phyloP scores from a whole-genome alignment of 2,329 filamentous ascomycete genomes.

The Colletotrichum brevisporum region DNA sequence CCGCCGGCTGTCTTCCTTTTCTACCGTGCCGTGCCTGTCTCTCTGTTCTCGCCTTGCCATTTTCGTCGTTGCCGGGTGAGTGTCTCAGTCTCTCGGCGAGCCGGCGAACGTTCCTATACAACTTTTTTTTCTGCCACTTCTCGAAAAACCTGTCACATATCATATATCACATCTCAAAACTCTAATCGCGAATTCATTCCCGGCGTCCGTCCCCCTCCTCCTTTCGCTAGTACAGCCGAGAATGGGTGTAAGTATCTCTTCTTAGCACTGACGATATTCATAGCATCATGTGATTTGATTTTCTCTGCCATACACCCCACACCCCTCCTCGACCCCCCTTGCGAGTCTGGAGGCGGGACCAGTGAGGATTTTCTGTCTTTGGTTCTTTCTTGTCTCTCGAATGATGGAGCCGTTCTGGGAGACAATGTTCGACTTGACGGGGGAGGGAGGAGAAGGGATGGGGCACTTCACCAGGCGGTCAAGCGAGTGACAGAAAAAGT shows the following conservation, averaged over 20 bases:
- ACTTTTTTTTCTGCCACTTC: background rate
- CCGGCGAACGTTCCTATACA: background rate
- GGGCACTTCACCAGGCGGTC: background rate
- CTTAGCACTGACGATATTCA: too few species aligned
- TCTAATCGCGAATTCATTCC: background rate
- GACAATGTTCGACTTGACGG: background rate
- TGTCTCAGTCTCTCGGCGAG: too few species aligned
- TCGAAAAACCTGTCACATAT: constrained; percentile 4
- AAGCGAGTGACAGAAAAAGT: too few species aligned
- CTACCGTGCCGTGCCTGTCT: background rate
- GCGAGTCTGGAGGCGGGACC: background rate
- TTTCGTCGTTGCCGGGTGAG: background rate
- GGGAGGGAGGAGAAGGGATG: background rate
- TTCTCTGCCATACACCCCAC: background rate
- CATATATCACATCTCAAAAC: constrained; percentile 24
- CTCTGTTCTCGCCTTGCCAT: background rate
- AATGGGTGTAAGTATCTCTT: too few species aligned
- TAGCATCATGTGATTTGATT: too few species aligned
- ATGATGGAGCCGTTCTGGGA: constrained; percentile 11
- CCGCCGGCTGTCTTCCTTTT: background rate
- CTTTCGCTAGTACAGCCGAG: background rate
- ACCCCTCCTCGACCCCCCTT: background rate
- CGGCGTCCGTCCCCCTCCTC: background rate
- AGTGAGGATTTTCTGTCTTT: background rate
- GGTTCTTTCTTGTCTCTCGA: constrained; percentile 1